Conservation (phyloP, 2,329 filamentous ascomycete genomes). For the Colletotrichum sp. region DNA sequence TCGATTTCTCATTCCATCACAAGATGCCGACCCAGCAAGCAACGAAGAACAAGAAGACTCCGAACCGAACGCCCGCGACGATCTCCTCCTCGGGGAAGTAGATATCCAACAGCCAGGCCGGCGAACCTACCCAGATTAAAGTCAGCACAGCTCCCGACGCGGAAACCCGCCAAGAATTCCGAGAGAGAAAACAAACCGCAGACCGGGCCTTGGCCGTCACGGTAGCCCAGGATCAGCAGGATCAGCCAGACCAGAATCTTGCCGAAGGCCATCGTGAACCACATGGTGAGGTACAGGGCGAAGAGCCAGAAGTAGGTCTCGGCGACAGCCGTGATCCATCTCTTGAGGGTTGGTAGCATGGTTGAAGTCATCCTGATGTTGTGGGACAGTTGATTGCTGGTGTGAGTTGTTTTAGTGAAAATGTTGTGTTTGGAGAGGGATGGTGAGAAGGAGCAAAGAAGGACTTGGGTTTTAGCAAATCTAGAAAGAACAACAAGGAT, state of each 20-base stretch:
- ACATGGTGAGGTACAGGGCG: neutral
- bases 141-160: neutral
- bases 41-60: neutral
- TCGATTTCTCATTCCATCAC: neutral
- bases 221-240: neutral
- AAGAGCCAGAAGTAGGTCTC: neutral
- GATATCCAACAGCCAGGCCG: neutral
- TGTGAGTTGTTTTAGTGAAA: neutral
- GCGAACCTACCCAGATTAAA: neutral
- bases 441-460: neutral
- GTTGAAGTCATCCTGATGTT: neutral
- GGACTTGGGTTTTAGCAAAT: neutral
- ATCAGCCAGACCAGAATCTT: neutral
- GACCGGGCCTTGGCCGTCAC: neutral
- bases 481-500: neutral
- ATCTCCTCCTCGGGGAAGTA: neutral
- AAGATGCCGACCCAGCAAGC: neutral
- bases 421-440: neutral
- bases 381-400: neutral
- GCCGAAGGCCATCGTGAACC: neutral
- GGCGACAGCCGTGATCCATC: neutral
- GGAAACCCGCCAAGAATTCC: rapidly evolving
- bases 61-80: neutral
- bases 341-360: neutral
- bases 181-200: neutral